Evolutionary conservation across 2,329 filamentous ascomycete genomes (phyloP).

Genomic region (Pseudocercospora fuligena): DNA sequence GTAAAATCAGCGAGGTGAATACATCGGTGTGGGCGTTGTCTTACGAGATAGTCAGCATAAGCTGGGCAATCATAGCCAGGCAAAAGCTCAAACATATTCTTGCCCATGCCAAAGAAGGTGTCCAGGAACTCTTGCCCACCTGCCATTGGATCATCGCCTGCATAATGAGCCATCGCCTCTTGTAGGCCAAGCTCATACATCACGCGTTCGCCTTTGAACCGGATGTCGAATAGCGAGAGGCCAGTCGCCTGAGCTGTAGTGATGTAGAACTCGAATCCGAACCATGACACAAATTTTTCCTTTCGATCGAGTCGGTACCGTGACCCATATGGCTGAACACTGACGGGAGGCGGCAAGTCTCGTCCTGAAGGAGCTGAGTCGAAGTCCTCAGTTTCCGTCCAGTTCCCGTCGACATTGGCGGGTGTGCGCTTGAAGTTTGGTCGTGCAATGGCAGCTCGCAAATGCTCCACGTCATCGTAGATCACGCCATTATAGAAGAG

Average conservation of each 20-base stretch:
- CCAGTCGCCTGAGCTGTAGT: constrained; percentile 52
- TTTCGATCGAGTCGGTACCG: constrained; percentile 50
- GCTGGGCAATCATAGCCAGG: constrained; percentile 60
- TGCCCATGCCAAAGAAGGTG: constrained; percentile 48
- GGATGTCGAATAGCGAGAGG: constrained; percentile 56
- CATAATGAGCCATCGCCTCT: constrained; percentile 60
- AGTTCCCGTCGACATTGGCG: constrained; percentile 55
- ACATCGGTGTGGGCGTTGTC: background rate
- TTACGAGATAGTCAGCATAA: constrained; percentile 54
- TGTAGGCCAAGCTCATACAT: constrained; percentile 60
- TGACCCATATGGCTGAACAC: constrained; percentile 46
- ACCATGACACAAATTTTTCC: constrained; percentile 57
- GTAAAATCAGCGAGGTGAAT: background rate
- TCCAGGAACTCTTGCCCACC: constrained; percentile 42
- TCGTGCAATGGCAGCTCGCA: constrained; percentile 51
- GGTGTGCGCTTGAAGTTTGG: constrained; percentile 54
- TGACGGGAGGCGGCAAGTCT: constrained; percentile 55
- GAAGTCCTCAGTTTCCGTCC: constrained; percentile 53
- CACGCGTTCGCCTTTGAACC: constrained; percentile 56
- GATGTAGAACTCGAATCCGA: constrained; percentile 60
- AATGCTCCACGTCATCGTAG: constrained; percentile 56
- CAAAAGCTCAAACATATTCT: constrained; percentile 53
- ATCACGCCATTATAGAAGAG: constrained; percentile 61
- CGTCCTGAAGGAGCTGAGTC: constrained; percentile 51
- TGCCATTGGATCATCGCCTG: constrained; percentile 54